Conservation (phyloP, 345 rosid species). For the Citrus trifoliata region DNA sequence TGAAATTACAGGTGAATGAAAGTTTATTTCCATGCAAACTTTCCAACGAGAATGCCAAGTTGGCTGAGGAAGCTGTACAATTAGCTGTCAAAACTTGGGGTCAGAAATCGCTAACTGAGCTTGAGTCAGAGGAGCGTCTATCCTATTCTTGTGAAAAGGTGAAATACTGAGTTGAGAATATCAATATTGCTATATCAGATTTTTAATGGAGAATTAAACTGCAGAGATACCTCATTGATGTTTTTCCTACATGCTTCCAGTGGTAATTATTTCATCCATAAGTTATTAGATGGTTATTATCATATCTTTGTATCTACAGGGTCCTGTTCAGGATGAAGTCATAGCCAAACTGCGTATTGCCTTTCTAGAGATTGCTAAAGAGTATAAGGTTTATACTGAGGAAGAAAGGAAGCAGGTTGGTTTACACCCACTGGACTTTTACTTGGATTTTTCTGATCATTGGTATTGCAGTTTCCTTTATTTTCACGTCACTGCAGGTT, state of each 20-base stretch:
- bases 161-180: neutral
- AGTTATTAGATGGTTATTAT: neutral
- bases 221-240: neutral
- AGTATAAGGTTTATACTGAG: constrained; percentile 76
- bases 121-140: constrained; percentile 91
- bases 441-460: constrained; percentile 12
- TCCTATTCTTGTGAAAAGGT: constrained; percentile 99
- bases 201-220: neutral
- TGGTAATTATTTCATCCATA: neutral
- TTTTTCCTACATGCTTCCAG: neutral
- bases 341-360: constrained; percentile 74
- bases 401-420: constrained; percentile 86
- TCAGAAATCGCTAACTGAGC: constrained; percentile 76
- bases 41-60: constrained; percentile 55
- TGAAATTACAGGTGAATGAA: constrained; percentile 65
- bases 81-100: constrained; percentile 85
- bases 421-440: constrained; percentile 4
- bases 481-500: constrained; percentile 47
- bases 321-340: constrained; percentile 90
- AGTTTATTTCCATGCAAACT: constrained; percentile 81
- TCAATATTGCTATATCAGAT: constrained; percentile 12
- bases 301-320: constrained; percentile 37
- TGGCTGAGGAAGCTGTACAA: constrained; percentile 87
- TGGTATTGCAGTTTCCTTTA: constrained; percentile 10
- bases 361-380: constrained; percentile 66